Base-by-base conservation (phyloP, 2,329 filamentous ascomycete species). In the Cladosporium velox region DNA sequence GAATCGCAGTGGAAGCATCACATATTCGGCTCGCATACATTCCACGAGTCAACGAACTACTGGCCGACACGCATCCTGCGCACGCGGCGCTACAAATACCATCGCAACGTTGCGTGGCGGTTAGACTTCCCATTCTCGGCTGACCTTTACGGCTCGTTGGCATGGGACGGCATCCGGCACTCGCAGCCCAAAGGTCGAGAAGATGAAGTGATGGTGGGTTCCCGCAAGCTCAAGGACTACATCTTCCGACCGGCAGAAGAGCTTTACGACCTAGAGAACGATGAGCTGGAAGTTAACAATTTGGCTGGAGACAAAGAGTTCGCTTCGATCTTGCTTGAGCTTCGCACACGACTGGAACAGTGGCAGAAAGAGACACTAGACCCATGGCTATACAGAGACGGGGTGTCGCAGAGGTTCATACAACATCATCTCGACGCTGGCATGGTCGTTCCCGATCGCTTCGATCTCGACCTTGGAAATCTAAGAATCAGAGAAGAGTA, bases 11-110 rank as follows among this genome's bases (percentile, higher is more conserved):
- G 72, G 72, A 65, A 69, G 35, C 69, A 71, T n/a, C 75, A 79
- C 12, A 79, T 84, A 8, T 84, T 81, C 66, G 82, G 83, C 18
- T 84, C 81, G 0, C 83, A 85, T 70, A 85, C 83, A 1, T 84
- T 84, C 70, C 82, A 85, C 65, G 82, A 85, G 66, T 74, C 82
- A 2, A 78, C 77, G 6, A 83, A 84, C 68, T 85, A 84, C 72
- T 85, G 79, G 77, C 82, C 83, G 0, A 85, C 82, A 1, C 77
- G 82, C 14, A 81, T 77, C 68, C 73, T 84, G 41, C 80, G 82
- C n/a, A 77, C 72, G 2, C 70, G 69, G 0, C 72, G 73, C 5
- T 83, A 77, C 76, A 85, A 84, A 70, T 84, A 84, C 68, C 83
- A 85, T 68, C 79, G 83, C 18, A 85, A 85, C 59, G 73, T 84